Conservation (phyloP, 2,329 filamentous ascomycete genomes). For the Sporothrix brasiliensis region DNA sequence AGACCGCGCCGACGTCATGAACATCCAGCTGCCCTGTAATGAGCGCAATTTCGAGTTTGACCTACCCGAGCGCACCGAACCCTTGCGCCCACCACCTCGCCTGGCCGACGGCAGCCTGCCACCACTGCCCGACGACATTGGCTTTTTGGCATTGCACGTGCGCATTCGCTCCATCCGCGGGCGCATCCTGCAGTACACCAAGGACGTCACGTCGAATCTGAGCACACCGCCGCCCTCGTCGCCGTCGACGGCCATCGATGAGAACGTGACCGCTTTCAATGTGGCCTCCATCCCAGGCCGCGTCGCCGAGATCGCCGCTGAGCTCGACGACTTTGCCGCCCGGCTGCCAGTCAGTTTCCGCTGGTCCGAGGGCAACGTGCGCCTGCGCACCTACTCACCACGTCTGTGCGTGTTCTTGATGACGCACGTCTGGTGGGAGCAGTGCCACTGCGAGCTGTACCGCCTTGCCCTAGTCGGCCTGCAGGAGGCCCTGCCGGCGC, state of each 20-base stretch:
- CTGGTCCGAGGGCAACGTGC: constrained; percentile 60
- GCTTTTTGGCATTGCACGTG: constrained; percentile 59
- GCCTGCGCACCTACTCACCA: constrained; percentile 60
- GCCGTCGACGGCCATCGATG: not conserved
- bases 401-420: constrained; percentile 61
- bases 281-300: constrained; percentile 45
- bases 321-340: constrained; percentile 55
- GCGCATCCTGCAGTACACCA: constrained; percentile 58
- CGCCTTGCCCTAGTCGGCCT: constrained; percentile 56
- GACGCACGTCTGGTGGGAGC: constrained; percentile 63
- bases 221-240: constrained; percentile 1
- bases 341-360: constrained; percentile 59
- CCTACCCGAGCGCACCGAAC: constrained; percentile 58
- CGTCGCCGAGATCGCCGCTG: constrained; percentile 52
- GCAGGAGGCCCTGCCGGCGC: constrained; percentile 54
- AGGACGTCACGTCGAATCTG: constrained; percentile 42
- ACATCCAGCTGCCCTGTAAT: constrained; percentile 54
- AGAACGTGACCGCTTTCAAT: not conserved
- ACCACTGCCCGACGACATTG: constrained; percentile 56
- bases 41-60: constrained; percentile 60
- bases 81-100: constrained; percentile 50
- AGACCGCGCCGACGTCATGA: constrained; percentile 41
- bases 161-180: constrained; percentile 59
- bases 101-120: constrained; percentile 49
- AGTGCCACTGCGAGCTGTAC: constrained; percentile 61